These are phyloP conservation scores for Xylariales sp. DNA, from an alignment of 2,329 filamentous ascomycete genomes.

Conservation along the genomic window DNA sequence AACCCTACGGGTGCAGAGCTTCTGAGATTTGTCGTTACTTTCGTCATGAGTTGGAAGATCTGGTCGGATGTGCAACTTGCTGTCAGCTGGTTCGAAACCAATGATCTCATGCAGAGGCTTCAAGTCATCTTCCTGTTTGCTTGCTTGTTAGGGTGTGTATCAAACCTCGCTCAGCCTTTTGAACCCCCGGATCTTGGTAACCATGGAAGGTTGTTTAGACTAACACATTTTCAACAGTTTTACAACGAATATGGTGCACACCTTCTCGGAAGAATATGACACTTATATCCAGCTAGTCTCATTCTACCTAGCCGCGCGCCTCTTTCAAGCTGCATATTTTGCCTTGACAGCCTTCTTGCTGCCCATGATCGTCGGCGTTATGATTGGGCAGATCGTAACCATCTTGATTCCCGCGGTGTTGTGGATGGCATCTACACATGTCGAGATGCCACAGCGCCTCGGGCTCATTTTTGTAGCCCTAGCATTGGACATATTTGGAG, in stretches of 20 bases:
- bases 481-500: constrained; percentile 46
- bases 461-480: constrained; percentile 54
- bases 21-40: constrained; percentile 57
- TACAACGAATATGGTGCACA: constrained; percentile 58
- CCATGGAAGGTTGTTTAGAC: no score
- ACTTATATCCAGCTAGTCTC: constrained; percentile 56
- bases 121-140: constrained; percentile 58
- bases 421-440: constrained; percentile 58
- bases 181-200: no score
- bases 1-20: constrained; percentile 49
- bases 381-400: constrained; percentile 43
- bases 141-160: constrained; percentile 52
- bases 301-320: constrained; percentile 55
- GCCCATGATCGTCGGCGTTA: constrained; percentile 53
- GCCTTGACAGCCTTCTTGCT: constrained; percentile 41
- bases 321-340: constrained; percentile 48
- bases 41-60: constrained; percentile 60
- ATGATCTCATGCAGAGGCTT: constrained; percentile 55
- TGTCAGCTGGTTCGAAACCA: constrained; percentile 58
- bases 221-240: constrained; percentile 28
- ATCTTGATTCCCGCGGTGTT: constrained; percentile 44
- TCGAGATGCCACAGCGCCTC: constrained; percentile 49
- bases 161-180: no score
- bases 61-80: constrained; percentile 56
- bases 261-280: constrained; percentile 40